A percentile compares a stretch with the other conserved stretches of the same genome.
phyloP scores from a whole-genome alignment of 2,329 filamentous ascomycete genomes.

The Colletotrichum tamarilloi region DNA sequence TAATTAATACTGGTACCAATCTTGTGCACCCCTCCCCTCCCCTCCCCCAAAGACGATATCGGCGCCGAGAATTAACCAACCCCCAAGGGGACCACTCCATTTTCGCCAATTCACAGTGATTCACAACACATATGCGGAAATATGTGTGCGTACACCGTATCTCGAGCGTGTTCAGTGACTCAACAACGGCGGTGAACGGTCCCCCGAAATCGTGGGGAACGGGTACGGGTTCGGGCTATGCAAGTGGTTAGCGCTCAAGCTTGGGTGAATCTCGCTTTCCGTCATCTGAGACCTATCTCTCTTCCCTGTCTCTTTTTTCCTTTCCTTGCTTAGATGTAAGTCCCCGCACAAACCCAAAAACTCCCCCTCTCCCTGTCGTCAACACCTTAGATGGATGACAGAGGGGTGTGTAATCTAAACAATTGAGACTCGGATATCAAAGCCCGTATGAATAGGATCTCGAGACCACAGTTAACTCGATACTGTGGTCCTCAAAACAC shows the following conservation, averaged over 20 bases:
- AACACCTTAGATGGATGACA: neutral
- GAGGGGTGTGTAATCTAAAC: neutral
- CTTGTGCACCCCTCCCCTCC: neutral
- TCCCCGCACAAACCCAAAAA: slow-evolving; percentile 9
- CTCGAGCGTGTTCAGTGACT: slow-evolving; percentile 13
- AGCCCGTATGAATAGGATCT: neutral
- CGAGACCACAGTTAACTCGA: slow-evolving; percentile 22
- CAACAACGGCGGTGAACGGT: slow-evolving; percentile 33
- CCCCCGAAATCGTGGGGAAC: neutral
- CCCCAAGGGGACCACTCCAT: slow-evolving; percentile 5
- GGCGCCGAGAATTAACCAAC: neutral
- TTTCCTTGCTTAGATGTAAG: neutral
- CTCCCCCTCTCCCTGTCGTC: neutral
- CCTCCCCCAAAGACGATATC: neutral
- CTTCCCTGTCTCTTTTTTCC: neutral
- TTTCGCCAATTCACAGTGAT: slow-evolving; percentile 30
- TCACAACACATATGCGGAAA: slow-evolving; percentile 16
- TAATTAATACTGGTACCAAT: neutral
- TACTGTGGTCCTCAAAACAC: slow-evolving; percentile 6
- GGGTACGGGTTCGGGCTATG: neutral
- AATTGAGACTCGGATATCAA: neutral
- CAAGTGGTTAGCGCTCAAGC: neutral
- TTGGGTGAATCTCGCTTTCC: slow-evolving; percentile 3
- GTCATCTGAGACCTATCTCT: slow-evolving; percentile 25
- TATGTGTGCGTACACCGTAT: neutral